A percentile compares a stretch with the other conserved stretches of the same genome.
Evolutionary conservation across 1,284 basidiomycete genomes (phyloP).

Genomic region (Tilletia walkeri): DNA sequence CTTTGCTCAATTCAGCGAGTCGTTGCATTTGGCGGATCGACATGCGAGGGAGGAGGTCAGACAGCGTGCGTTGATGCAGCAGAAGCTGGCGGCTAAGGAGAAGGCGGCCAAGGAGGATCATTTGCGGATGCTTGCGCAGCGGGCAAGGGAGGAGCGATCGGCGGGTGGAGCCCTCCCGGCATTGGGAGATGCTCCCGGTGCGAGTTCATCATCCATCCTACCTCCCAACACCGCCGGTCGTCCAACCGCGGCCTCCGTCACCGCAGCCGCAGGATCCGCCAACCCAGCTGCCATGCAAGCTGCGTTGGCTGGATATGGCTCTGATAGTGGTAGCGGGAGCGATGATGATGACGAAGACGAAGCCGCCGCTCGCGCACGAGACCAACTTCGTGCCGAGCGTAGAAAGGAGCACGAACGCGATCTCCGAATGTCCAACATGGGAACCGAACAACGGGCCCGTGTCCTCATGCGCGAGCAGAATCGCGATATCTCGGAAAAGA

Average conservation of each 20-base stretch:
- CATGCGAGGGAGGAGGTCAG: constrained; percentile 97
- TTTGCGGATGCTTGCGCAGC: constrained; percentile 85
- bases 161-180: constrained; percentile 63
- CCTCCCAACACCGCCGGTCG: background rate
- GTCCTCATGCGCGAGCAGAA: constrained; percentile 90
- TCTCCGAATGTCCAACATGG: constrained; percentile 99
- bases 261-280: constrained; percentile 27
- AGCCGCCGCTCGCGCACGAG: constrained; percentile 78
- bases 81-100: constrained; percentile 95
- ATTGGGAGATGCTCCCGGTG: constrained; percentile 20
- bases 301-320: constrained; percentile 71
- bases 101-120: constrained; percentile 96
- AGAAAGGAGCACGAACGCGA: constrained; percentile 90
- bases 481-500: constrained; percentile 98
- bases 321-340: constrained; percentile 9
- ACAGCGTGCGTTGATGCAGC: constrained; percentile 93
- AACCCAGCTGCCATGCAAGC: constrained; percentile 65
- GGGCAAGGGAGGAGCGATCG: constrained; percentile 87
- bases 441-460: constrained; percentile 90
- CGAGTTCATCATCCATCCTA: background rate
- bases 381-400: constrained; percentile 87
- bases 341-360: constrained; percentile 65
- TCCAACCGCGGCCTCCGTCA: constrained; percentile 13
- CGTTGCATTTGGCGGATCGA: constrained; percentile 91
- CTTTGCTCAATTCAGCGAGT: constrained; percentile 98